Conservation (phyloP, 1,284 basidiomycete species). For the Stygiomarasmius scandens region DNA sequence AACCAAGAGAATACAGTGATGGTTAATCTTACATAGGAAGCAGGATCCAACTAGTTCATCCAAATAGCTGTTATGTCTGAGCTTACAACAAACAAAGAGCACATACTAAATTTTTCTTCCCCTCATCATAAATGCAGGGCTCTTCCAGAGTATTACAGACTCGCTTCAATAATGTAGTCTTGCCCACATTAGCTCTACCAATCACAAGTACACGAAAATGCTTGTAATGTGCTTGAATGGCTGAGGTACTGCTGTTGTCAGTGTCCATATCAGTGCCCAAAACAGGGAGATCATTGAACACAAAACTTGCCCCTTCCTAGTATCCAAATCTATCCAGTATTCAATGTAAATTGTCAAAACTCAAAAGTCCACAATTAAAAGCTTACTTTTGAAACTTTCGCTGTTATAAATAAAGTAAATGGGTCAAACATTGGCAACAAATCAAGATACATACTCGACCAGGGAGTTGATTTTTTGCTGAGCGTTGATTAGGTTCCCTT, state of each 20-base stretch:
- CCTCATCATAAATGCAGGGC: background rate
- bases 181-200: constrained; percentile 12
- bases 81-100: background rate
- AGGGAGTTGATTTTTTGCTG: background rate
- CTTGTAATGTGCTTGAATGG: background rate
- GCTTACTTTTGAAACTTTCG: no score
- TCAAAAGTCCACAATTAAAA: no score
- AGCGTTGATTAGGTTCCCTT: background rate
- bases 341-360: no score
- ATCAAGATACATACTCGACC: background rate
- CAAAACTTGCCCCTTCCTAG: no score
- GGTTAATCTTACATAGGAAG: background rate
- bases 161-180: constrained; percentile 9
- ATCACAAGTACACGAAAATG: constrained; percentile 13
- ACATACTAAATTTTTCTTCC: constrained; percentile 2
- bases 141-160: constrained; percentile 4
- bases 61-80: background rate
- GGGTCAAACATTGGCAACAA: background rate
- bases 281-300: background rate
- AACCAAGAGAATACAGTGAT: background rate
- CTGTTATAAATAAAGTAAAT: no score
- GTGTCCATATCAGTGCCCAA: background rate
- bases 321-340: no score
- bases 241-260: background rate
- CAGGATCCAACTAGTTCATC: constrained; percentile 1